Conservation (phyloP, 75 land plant genomes). For the Cupressus sempervirens region DNA sequence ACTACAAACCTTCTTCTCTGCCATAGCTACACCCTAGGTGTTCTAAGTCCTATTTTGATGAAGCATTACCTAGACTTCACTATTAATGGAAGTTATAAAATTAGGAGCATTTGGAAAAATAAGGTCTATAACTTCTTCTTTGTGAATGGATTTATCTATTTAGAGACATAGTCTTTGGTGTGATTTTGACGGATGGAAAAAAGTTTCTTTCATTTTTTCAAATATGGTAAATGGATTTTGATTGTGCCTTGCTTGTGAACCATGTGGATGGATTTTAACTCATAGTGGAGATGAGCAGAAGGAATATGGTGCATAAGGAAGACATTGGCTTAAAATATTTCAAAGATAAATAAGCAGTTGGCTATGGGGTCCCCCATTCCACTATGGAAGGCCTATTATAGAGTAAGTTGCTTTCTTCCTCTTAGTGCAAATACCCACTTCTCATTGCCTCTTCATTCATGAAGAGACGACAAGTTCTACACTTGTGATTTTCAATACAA, state of each 20-base stretch:
- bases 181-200: neutral
- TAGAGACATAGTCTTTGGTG: too few species aligned
- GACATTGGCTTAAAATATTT: neutral
- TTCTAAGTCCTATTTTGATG: too few species aligned
- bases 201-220: neutral
- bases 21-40: too few species aligned
- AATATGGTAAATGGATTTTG: neutral
- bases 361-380: neutral
- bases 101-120: too few species aligned
- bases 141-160: too few species aligned
- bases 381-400: neutral
- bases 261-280: too few species aligned
- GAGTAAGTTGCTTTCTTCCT: neutral
- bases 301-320: neutral
- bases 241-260: neutral
- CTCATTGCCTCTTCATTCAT: neutral
- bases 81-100: too few species aligned
- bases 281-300: neutral
- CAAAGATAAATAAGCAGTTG: neutral
- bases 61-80: too few species aligned
- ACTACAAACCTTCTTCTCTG: too few species aligned
- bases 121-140: too few species aligned
- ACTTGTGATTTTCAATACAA: neutral
- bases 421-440: slow-evolving; percentile 3
- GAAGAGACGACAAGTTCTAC: neutral